A percentile compares a stretch with the other conserved stretches of the same genome.
phyloP scores from a whole-genome alignment of 2,329 filamentous ascomycete species.

The Aschersonia sp. region DNA sequence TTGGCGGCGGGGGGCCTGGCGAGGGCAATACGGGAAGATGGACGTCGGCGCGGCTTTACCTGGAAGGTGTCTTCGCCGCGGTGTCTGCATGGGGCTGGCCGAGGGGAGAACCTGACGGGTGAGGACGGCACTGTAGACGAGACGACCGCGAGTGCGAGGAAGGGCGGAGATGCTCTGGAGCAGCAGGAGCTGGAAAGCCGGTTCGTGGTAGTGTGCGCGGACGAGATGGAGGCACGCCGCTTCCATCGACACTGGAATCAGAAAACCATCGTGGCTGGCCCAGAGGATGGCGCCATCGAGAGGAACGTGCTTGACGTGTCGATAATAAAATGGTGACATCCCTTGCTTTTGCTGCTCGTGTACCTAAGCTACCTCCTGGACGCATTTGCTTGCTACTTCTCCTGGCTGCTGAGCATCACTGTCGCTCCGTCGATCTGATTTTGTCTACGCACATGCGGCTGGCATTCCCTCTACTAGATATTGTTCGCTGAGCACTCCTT shows the following conservation, averaged over 20 bases:
- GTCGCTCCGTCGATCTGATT: too few relatives aligned
- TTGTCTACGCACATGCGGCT: too few relatives aligned
- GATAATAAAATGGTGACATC: conserved; percentile 17
- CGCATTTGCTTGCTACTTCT: too few relatives aligned
- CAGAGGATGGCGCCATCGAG: conserved; percentile 1
- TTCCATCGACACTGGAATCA: conserved; percentile 28
- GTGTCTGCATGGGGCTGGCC: too few relatives aligned
- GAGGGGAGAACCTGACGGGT: background rate
- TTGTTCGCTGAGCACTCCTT: too few relatives aligned
- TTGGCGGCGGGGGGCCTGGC: conserved; percentile 19
- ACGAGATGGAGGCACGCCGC: conserved; percentile 18
- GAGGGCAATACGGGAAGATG: conserved; percentile 26
- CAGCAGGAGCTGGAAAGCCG: conserved; percentile 10
- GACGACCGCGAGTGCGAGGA: background rate
- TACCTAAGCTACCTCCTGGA: too few relatives aligned
- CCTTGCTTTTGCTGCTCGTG: too few relatives aligned
- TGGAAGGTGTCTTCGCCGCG: conserved; percentile 11
- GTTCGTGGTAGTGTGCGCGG: conserved; percentile 19
- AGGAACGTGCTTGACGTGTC: conserved; percentile 14
- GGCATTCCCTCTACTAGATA: too few relatives aligned
- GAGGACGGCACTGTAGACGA: background rate
- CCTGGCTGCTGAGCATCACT: too few relatives aligned
- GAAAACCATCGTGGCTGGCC: conserved; percentile 11
- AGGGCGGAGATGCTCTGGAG: too few relatives aligned
- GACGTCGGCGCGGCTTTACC: conserved; percentile 14